Base-by-base conservation (phyloP, 345 rosid species). In the Eucalyptus cloeziana region DNA sequence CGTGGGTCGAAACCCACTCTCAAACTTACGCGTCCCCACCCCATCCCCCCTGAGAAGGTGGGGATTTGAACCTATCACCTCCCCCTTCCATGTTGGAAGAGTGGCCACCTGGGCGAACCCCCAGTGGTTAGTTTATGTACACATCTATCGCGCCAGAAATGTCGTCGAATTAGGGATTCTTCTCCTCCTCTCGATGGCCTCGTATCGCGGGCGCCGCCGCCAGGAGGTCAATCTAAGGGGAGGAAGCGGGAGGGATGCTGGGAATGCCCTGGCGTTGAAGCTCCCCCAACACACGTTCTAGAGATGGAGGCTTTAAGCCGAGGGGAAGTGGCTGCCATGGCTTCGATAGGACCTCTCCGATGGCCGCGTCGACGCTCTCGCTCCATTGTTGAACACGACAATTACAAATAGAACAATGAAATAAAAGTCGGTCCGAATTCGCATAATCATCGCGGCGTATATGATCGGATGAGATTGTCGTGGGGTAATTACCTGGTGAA, bases 301-400 rank as follows among this genome's bases (percentile, higher is more conserved):
- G 45, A 3, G 99, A 94, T 13, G 95, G 99, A 31, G 99, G 96
- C 89, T 95, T 96, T 31, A 96, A 91, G 37, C 97, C 96, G 0
- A 97, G 94, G 79, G 98, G 99, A 87, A 96, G 98, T 33, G 98
- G 97, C 91, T 91, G 92, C 97, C 97, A 94, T 89, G 99, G 98
- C 88, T 97, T 96, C 9, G 94, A 87, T 89, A 97, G 91, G 88
- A 93, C 99, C 91, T 96, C 99, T 90, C 92, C 96, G 5, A 96
- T 93, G 51, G 94, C 96, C 19, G 94, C 96, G 50, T 97, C 97
- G 49, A 94, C 92, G 88, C 94, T 96, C 93, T 97, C 98, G 13
- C 92, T 95, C 25, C 97, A 94, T 96, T 96, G 94, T 11, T 40
- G 13, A 76, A 40, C 47, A 10, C 5, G 0, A 40, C 85, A 22